Conservation (phyloP, 2,329 filamentous ascomycete genomes). For the Fusarium guadeloupense region DNA sequence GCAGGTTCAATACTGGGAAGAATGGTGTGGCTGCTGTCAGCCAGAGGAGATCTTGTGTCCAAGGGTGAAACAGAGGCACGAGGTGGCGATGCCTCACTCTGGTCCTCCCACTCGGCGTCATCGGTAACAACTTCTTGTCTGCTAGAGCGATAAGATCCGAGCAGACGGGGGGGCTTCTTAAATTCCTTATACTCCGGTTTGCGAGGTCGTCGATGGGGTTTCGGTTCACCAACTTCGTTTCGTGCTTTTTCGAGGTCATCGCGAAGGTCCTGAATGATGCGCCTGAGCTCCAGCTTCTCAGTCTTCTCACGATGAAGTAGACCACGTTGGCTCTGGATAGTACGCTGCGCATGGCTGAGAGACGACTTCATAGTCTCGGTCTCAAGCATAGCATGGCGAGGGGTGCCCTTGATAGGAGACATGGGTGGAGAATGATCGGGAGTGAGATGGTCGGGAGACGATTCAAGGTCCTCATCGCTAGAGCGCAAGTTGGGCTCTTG, state of each 20-base stretch:
- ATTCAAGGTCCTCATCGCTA: constrained; percentile 71
- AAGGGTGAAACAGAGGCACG: constrained; percentile 34
- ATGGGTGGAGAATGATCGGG: constrained; percentile 91
- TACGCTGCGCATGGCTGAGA: constrained; percentile 91
- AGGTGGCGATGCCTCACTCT: constrained; percentile 52
- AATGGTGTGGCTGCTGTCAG: constrained; percentile 30
- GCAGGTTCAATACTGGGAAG: constrained; percentile 21
- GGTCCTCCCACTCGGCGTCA: constrained; percentile 91
- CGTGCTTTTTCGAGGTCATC: constrained; percentile 85
- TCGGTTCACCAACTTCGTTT: constrained; percentile 57
- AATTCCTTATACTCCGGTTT: constrained; percentile 72
- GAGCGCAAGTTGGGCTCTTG: constrained; percentile 66
- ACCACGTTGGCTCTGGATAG: constrained; percentile 94
- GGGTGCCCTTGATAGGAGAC: constrained; percentile 91
- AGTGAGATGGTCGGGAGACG: constrained; percentile 73
- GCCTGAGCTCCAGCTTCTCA: constrained; percentile 94
- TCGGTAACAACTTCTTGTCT: constrained; percentile 82
- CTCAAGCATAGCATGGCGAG: constrained; percentile 90
- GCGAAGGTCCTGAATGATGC: constrained; percentile 92
- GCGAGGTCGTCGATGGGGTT: constrained; percentile 67
- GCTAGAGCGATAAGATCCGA: constrained; percentile 78
- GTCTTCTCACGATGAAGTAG: constrained; percentile 98
- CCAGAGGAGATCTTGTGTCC: constrained; percentile 32
- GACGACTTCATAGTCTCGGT: constrained; percentile 95
- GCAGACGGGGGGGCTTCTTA: constrained; percentile 81